Base-by-base conservation (phyloP, 257 asterid species). In the Striga asiatica region DNA sequence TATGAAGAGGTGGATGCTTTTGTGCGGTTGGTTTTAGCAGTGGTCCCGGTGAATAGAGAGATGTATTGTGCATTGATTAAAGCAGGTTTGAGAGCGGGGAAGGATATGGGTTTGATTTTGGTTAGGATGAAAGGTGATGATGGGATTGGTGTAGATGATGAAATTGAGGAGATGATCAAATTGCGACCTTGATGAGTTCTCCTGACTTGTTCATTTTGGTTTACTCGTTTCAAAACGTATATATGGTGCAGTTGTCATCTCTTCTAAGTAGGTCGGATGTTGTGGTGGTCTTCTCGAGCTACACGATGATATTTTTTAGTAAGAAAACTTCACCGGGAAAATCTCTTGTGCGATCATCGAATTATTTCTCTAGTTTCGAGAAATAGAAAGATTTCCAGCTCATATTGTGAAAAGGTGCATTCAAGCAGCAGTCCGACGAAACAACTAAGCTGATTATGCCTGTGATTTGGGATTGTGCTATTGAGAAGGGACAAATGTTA, bases 1-100 rank as follows among this genome's bases (percentile, higher is more conserved):
- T 11, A 54, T 27, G 61, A 61, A 38, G 76, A 81, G 68, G 67
- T 68, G n/a, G 79, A 78, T 29, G 76, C 61, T 61, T 77, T 81
- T 56, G 63, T 68, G 16, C 35, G 66, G 59, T 71, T 70, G 13
- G 68, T 81, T 31, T 64, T 59, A 74, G 41, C 55, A 1, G 70
- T 81, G 52, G 35, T 63, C 56, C 65, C 64, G 6, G 67, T 65
- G 11, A 65, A 59, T 19, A 68, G 56, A 11, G 23, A 69, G 32
- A 61, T 74, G 73, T 65, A 67, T 58, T 55, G 54, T 31, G 69
- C 68, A 5, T 54, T 72, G 57, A 60, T 64, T 50, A 68, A 64
- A 38, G 66, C 71, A 14, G 50, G 56, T 61, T 27, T 43, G 14
- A 73, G 74, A 56, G 62, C 5, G 1, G 78, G 78, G 4, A 35